Evolutionary conservation across 1,284 basidiomycete genomes (phyloP), one percentile per base, ranked within the genome.

Genomic region (Coniophora puteana): DNA sequence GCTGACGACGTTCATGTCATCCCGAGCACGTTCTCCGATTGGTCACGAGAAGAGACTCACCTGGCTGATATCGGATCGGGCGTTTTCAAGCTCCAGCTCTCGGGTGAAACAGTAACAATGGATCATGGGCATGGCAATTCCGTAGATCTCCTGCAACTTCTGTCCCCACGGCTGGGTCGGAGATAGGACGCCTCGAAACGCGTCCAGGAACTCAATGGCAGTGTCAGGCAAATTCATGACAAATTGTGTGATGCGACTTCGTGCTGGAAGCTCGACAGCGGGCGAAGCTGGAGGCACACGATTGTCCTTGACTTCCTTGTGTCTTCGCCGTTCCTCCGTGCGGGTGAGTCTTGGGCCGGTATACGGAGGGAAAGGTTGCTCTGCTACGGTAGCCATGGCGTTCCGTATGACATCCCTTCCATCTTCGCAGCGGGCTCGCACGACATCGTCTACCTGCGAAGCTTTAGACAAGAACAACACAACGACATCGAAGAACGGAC

Each of bases 31-130:
- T 30, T 18, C 22, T 5, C 12, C 23, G 33, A 25, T n/a, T 30
- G 21, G 33, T 21, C 37, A 33, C 14, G 16, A 28, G 50, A 33
- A 32, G 16, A 10, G 22, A 63, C 83, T 52, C 55, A 94, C 93
- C 73, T 82, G 64, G 48, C 73, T 75, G 54, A 97, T 92, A 62
- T 97, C 93, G 42, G 50, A 62, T 55, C 80, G 72, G 5, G 90
- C 91, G 32, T 66, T 68, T 16, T 74, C 76, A 26, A 58, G 62
- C 39, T 93, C 89, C n/a, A 83, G 56, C 59, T 93, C 89, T 47
- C 92, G 83, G 27, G 93, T 93, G 63, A 99, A 99, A 67, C 93
- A 98, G 62, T 99, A 89, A 47, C 92, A 94, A 59, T 99, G 96
- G 7, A 99, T 75, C 73, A 92, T 79, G 0, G 96, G 95, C 80